Conservation (phyloP, 257 asterid species). For the Capsicum rhomboideum region DNA sequence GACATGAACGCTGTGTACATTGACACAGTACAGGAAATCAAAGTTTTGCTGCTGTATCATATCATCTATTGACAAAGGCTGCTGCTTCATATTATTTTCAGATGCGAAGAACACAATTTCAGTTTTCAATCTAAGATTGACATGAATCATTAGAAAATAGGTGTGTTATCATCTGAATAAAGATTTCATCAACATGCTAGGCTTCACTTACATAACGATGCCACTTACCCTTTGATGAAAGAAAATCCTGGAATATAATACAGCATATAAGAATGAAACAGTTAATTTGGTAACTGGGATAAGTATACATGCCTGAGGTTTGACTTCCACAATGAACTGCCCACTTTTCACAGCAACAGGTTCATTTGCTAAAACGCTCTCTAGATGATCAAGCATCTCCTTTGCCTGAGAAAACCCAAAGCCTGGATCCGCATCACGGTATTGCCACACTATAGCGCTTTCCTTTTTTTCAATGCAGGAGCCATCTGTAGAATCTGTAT, state of each 20-base stretch:
- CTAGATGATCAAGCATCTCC: conserved; percentile 91
- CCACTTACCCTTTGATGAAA: not conserved
- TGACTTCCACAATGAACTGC: conserved; percentile 84
- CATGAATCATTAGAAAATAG: not conserved
- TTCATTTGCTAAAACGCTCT: conserved; percentile 87
- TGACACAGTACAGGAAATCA: not conserved
- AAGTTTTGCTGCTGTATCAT: not conserved
- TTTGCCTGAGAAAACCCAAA: conserved; percentile 85
- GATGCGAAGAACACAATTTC: not conserved
- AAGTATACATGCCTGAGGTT: conserved; percentile 62
- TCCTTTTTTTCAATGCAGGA: conserved; percentile 75
- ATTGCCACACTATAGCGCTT: conserved; percentile 90
- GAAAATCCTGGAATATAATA: not conserved
- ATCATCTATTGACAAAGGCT: not conserved
- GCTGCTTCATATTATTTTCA: not conserved
- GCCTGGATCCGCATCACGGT: conserved; percentile 78
- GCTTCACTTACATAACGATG: not conserved
- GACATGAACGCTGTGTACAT: not conserved
- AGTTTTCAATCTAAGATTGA: not conserved
- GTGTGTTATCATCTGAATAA: not conserved
- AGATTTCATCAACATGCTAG: not conserved
- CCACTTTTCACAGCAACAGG: conserved; percentile 94
- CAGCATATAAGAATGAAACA: not conserved
- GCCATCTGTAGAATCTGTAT: conserved; percentile 90
- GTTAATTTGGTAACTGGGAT: not conserved